Evolutionary conservation across 2,329 filamentous ascomycete genomes (phyloP).

Genomic region (Microcyclospora pomicola): DNA sequence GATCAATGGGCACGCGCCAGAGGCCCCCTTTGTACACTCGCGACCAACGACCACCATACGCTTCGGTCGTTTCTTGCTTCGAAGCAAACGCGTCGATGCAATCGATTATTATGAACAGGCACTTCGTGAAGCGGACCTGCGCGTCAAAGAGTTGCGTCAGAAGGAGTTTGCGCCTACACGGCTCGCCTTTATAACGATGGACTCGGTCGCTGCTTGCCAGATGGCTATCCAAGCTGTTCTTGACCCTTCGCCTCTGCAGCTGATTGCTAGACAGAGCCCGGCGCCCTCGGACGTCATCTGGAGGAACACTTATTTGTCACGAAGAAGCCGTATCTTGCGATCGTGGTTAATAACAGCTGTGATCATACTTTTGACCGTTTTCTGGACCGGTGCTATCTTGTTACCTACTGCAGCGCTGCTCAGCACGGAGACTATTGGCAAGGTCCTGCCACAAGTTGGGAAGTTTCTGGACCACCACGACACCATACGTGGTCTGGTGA

Average conservation of each 20-base stretch:
- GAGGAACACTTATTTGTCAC: slow-evolving; percentile 77
- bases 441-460: slow-evolving; percentile 57
- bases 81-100: slow-evolving; percentile 64
- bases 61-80: slow-evolving; percentile 62
- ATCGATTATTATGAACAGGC: slow-evolving; percentile 91
- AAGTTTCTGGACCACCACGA: slow-evolving; percentile 53
- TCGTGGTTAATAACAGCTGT: slow-evolving; percentile 74
- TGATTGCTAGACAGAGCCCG: slow-evolving; percentile 75
- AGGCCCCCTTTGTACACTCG: slow-evolving; percentile 31
- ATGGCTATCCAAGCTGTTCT: slow-evolving; percentile 94
- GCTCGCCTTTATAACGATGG: slow-evolving; percentile 92
- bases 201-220: slow-evolving; percentile 79
- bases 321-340: slow-evolving; percentile 57
- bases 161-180: slow-evolving; percentile 67
- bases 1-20: slow-evolving; percentile 26
- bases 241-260: slow-evolving; percentile 72
- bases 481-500: slow-evolving; percentile 61
- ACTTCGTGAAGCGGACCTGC: slow-evolving; percentile 62
- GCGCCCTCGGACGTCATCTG: slow-evolving; percentile 89
- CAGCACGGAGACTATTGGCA: slow-evolving; percentile 65
- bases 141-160: slow-evolving; percentile 54
- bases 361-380: slow-evolving; percentile 68
- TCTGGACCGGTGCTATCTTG: slow-evolving; percentile 70
- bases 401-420: slow-evolving; percentile 65
- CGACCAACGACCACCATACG: slow-evolving; percentile 61